Conservation (phyloP, 2,329 filamentous ascomycete genomes). For the Zymoseptoria crescenta region DNA sequence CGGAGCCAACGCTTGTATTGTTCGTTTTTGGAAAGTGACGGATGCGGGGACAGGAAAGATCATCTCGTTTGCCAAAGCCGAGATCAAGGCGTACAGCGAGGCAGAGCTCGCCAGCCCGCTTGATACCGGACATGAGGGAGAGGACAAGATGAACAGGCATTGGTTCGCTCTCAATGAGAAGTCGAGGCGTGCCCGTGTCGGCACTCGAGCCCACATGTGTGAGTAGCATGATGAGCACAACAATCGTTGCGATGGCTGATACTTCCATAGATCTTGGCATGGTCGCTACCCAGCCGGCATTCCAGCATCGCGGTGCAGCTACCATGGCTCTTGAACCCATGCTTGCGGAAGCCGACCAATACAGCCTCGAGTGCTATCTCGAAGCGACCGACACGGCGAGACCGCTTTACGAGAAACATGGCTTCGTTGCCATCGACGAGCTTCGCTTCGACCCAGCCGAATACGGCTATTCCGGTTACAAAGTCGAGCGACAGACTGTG, state of each 20-base stretch:
- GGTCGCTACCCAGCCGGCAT: constrained; percentile 34
- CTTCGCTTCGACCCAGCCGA: constrained; percentile 25
- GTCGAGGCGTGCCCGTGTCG: constrained; percentile 23
- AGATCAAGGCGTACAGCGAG: constrained; percentile 22
- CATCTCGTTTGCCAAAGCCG: constrained; percentile 27
- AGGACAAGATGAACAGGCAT: constrained; percentile 27
- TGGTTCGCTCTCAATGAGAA: constrained; percentile 30
- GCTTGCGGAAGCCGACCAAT: constrained; percentile 35
- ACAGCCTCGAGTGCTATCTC: constrained; percentile 34
- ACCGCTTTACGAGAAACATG: constrained; percentile 27
- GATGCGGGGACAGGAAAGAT: constrained; percentile 22
- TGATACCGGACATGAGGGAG: constrained; percentile 25
- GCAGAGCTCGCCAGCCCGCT: constrained; percentile 22
- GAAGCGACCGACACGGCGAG: constrained; percentile 33
- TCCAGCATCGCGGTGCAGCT: constrained; percentile 37
- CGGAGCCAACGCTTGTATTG: background rate
- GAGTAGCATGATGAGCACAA: constrained; percentile 9
- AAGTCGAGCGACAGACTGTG: constrained; percentile 26
- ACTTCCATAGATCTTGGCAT: constrained; percentile 25
- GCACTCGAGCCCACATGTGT: constrained; percentile 25
- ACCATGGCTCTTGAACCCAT: constrained; percentile 35
- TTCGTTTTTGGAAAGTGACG: constrained; percentile 24
- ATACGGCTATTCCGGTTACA: constrained; percentile 22
- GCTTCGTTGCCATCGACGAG: constrained; percentile 25
- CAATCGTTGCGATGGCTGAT: background rate